Conservation (phyloP, 2,329 filamentous ascomycete genomes). For the Phyllosticta paracitricarpa region DNA sequence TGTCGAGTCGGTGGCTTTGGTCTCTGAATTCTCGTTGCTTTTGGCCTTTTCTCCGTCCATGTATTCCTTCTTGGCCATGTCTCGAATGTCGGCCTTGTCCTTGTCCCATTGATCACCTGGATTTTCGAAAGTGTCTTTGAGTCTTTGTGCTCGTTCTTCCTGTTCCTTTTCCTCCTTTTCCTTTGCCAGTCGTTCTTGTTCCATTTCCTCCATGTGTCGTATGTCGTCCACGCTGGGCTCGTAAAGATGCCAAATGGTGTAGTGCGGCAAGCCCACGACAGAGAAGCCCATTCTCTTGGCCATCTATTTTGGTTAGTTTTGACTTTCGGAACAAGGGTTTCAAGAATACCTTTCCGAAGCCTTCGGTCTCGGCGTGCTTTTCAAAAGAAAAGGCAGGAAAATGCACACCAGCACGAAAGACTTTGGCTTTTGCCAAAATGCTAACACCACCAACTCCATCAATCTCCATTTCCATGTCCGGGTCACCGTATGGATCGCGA, state of each 20-base stretch:
- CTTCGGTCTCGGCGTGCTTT: slow-evolving; percentile 96
- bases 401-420: slow-evolving; percentile 90
- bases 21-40: not conserved
- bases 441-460: slow-evolving; percentile 96
- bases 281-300: slow-evolving; percentile 92
- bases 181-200: slow-evolving; percentile 67
- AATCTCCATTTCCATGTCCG: slow-evolving; percentile 99
- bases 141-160: slow-evolving; percentile 62
- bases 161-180: slow-evolving; percentile 72
- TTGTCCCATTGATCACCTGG: slow-evolving; percentile 75
- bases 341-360: slow-evolving; percentile 77
- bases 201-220: slow-evolving; percentile 98
- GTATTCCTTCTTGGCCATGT: slow-evolving; percentile 50
- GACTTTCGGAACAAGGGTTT: not conserved
- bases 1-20: not conserved
- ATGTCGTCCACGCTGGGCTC: slow-evolving; percentile 98
- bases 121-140: slow-evolving; percentile 72
- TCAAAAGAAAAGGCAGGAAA: slow-evolving; percentile 98
- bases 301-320: slow-evolving; percentile 56
- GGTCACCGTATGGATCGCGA: slow-evolving; percentile 91
- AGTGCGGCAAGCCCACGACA: slow-evolving; percentile 90
- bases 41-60: slow-evolving; percentile 32
- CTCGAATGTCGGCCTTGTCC: slow-evolving; percentile 71
- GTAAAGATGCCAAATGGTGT: slow-evolving; percentile 99
- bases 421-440: slow-evolving; percentile 89